Percentiles rank a stretch among this genome's conserved stretches.
phyloP scores from a whole-genome alignment of 2,329 filamentous ascomycete species.

The Trichoderma sp. region DNA sequence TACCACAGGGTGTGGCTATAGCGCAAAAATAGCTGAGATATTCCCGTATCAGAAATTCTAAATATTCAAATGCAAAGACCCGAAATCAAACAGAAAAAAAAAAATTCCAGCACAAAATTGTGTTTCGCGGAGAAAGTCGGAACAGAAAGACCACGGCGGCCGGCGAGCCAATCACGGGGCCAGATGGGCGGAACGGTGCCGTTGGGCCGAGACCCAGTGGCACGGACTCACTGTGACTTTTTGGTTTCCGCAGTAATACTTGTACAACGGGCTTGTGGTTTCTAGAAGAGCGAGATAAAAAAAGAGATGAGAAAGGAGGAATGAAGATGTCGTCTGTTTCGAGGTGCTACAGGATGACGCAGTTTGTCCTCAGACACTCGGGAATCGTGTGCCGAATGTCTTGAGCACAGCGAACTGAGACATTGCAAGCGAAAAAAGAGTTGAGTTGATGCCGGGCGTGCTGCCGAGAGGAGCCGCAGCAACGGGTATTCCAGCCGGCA shows the following conservation, averaged over 20 bases:
- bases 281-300: not conserved
- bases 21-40: not conserved
- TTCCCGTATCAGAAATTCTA: not conserved
- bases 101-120: not conserved
- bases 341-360: not conserved
- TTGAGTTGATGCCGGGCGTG: not conserved
- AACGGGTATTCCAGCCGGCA: not conserved
- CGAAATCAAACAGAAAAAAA: not conserved
- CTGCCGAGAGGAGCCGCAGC: conserved; percentile 12
- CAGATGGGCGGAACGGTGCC: conserved; percentile 17
- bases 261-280: not conserved
- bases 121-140: conserved; percentile 23
- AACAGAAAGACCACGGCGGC: conserved; percentile 6
- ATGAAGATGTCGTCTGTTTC: not conserved
- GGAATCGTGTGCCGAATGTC: conserved; percentile 13
- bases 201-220: conserved; percentile 23
- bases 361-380: conserved; percentile 1
- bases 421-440: not conserved
- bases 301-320: not conserved
- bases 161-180: conserved; percentile 20
- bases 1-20: not conserved
- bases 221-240: not conserved
- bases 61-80: not conserved
- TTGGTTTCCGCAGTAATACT: too few species aligned
- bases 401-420: not conserved